These are phyloP conservation scores for Pholiota conissans DNA, from an alignment of 768 basidiomycete genomes.

Conservation along the genomic window DNA sequence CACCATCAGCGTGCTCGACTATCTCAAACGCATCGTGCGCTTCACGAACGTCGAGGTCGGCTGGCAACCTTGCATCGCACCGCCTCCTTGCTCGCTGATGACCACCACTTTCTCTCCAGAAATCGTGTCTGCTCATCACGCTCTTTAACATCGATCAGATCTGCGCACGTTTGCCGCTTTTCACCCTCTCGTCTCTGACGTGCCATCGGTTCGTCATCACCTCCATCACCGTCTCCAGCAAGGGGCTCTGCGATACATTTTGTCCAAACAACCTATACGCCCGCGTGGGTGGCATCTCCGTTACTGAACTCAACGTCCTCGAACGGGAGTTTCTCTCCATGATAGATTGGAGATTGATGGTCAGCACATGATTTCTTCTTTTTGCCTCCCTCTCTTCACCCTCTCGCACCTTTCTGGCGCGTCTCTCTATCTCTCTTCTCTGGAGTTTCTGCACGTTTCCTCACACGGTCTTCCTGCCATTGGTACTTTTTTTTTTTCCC, in stretches of 20 bases:
- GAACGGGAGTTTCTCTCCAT: conserved; percentile 91
- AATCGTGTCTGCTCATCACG: conserved; percentile 77
- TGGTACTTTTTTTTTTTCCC: conserved; percentile 24
- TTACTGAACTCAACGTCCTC: conserved; percentile 89
- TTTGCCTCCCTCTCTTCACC: conserved; percentile 15
- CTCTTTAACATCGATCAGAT: conserved; percentile 94
- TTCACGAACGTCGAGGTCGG: conserved; percentile 94
- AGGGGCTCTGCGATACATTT: conserved; percentile 94
- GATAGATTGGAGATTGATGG: conserved; percentile 94
- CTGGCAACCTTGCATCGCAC: conserved; percentile 12
- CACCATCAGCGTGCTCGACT: conserved; percentile 85
- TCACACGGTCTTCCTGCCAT: conserved; percentile 25
- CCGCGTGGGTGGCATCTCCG: conserved; percentile 92
- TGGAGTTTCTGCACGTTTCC: conserved; percentile 2
- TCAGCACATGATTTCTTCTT: conserved; percentile 47
- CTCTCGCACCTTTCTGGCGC: conserved; percentile 4
- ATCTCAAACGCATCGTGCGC: conserved; percentile 88
- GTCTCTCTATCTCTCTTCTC: conserved; percentile 1
- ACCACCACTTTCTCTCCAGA: conserved; percentile 39
- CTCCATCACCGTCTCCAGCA: conserved; percentile 88
- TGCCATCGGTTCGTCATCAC: conserved; percentile 98
- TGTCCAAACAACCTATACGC: conserved; percentile 95
- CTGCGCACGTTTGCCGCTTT: conserved; percentile 81
- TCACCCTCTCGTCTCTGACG: conserved; percentile 93
- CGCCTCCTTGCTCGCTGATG: conserved; percentile 4